Evolutionary conservation across 371 early-diverging fungal species (phyloP).

Genomic region (Circinella umbellata): DNA sequence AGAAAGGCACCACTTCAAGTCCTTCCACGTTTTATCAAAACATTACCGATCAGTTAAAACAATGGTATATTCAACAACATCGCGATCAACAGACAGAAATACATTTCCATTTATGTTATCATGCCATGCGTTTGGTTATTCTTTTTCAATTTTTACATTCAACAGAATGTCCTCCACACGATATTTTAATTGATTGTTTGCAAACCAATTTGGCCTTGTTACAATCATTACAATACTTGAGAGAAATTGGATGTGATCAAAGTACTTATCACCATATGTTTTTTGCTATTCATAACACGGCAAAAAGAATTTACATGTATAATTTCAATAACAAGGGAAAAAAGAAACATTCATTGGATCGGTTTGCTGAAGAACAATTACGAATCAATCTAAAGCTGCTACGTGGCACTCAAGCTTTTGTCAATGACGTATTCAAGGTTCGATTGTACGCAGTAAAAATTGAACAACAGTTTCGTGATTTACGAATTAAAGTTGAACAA

Average conservation of each 20-base stretch:
- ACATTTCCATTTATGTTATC: conserved; percentile 47
- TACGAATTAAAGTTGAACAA: neutral
- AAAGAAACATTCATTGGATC: neutral
- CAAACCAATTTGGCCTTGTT: conserved; percentile 40
- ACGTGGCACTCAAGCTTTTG: conserved; percentile 46
- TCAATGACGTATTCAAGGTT: conserved; percentile 47
- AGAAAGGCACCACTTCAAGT: neutral
- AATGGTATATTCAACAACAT: conserved; percentile 30
- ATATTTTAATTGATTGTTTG: conserved; percentile 40
- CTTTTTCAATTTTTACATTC: conserved; percentile 45
- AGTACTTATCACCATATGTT: conserved; percentile 59
- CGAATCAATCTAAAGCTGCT: conserved; percentile 40
- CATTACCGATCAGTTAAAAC: conserved; percentile 33
- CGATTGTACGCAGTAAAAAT: conserved; percentile 50
- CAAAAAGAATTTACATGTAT: conserved; percentile 33
- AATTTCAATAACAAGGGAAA: neutral
- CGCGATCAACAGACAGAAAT: conserved; percentile 14
- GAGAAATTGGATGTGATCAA: conserved; percentile 46
- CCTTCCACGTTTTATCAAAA: conserved; percentile 36
- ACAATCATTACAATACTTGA: conserved; percentile 36
- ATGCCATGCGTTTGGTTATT: conserved; percentile 47
- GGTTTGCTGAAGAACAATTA: conserved; percentile 36
- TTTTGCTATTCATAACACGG: conserved; percentile 50
- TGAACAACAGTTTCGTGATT: conserved; percentile 34
- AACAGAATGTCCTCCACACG: conserved; percentile 22